Base-by-base conservation (phyloP, 2,329 filamentous ascomycete genomes). In the Aureobasidium sp. region DNA sequence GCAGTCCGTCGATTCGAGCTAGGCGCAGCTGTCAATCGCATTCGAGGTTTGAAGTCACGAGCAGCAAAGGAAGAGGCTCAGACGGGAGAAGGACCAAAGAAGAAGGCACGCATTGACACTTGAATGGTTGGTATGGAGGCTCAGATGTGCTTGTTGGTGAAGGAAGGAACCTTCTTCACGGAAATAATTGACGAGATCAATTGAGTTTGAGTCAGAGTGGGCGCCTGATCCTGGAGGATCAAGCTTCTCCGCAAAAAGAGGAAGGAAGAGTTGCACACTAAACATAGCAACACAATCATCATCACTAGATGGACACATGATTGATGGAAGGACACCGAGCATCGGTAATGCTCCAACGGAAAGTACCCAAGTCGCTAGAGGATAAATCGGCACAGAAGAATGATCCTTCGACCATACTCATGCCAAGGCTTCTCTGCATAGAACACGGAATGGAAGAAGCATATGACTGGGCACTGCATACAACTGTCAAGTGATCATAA, bases 1-100 rank as follows among this genome's bases (percentile, higher is more conserved):
- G 70, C 67, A 44, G 65, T 70, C 36, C 68, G 71, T 34, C 64
- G 59, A 2, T 67, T 70, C 41, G 71, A 73, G 64, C 39, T 72
- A 27, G 69, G 67, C 42, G 70, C 69, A 48, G 70, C 69, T 8
- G 52, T 72, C 34, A 70, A 68, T 25, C 65, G 71, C 41, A 56
- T 72, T 34, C 65, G 70, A 25, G 69, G 69, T 9, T 47, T 61
- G 4, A n/a, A 27, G 39, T 51, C 57, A 61, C 45, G 20, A 51
- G 57, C 57, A 37, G 27, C 17, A 27, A 36, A 7, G 17, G 31
- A 25, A 39, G 57, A 52, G 57, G 57, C 57, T 44, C 57, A 61
- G 57, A 61, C 57, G 57, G 57, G 57, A 61, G 57, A 61, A 61
- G 57, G 57, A 22, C 47, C 47, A 31, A 39, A 42, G 36, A 61